phyloP scores from a whole-genome alignment of 768 basidiomycete genomes.

The Boletus rubroflammeus region DNA sequence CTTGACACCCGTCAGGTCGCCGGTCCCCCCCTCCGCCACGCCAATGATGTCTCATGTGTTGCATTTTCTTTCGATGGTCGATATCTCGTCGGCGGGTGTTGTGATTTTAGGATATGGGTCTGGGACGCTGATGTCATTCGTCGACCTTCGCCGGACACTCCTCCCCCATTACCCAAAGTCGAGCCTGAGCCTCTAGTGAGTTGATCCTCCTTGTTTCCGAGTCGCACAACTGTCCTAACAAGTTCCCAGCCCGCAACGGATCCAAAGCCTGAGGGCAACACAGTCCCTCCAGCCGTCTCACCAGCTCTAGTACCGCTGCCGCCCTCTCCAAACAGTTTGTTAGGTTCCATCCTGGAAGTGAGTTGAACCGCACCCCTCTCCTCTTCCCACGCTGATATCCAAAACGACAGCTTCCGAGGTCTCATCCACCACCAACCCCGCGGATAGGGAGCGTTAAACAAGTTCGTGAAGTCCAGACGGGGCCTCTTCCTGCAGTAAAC shows the following conservation, averaged over 20 bases:
- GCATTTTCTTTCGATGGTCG: constrained; percentile 32
- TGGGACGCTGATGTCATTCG: constrained; percentile 25
- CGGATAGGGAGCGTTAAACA: background rate
- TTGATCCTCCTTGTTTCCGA: background rate
- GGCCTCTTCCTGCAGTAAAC: background rate
- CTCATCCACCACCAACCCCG: constrained; percentile 1
- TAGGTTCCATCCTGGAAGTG: constrained; percentile 21
- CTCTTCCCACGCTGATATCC: background rate
- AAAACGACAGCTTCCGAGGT: constrained; percentile 14
- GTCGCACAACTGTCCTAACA: background rate
- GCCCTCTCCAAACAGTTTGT: constrained; percentile 16
- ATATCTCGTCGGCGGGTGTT: constrained; percentile 25
- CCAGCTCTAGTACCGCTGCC: constrained; percentile 24
- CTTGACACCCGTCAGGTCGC: constrained; percentile 19
- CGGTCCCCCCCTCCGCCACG: constrained; percentile 22
- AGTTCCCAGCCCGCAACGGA: constrained; percentile 7
- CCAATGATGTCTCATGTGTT: constrained; percentile 31
- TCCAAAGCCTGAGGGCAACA: constrained; percentile 1
- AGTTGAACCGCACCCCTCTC: background rate
- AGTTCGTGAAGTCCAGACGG: constrained; percentile 4
- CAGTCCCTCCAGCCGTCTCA: background rate
- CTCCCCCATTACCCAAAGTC: constrained; percentile 7
- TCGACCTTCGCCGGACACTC: constrained; percentile 10
- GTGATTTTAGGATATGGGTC: constrained; percentile 29
- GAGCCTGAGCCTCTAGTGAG: constrained; percentile 15